Evolutionary conservation across 257 asterid genomes (phyloP), one percentile per base, ranked within the genome.

Genomic region (Fraxinus anomala): DNA sequence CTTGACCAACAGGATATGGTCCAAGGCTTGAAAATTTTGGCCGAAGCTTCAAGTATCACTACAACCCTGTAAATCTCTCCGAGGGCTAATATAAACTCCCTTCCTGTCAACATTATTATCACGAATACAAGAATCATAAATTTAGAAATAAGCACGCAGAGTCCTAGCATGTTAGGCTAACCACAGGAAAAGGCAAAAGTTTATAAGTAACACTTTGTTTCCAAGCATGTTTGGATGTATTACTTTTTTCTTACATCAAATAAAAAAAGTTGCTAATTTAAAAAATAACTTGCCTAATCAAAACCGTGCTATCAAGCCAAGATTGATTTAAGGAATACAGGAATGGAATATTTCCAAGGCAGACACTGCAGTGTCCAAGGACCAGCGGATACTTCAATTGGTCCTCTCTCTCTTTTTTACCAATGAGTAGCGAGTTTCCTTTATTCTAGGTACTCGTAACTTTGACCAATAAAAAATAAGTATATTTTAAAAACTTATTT

Each of bases 11-110:
- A 66, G 28, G 81, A 86, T 71, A 87, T 76, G 28, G 80, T 87
- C 97, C 98, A 91, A 33, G 94, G 98, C 86, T 87, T 90, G 88
- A 89, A 93, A 80, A 91, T 88, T 80, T 84, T 85, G 68, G 84
- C 88, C 37, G 97, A 88, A 44, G 93, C 91, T 83, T 83, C 92
- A 80, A 93, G 90, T 78, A 90, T 76, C 75, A 88, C 82, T 42
- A 89, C 90, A 80, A 85, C 97, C 91, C 90, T 88, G 84, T 93
- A 93, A 77, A 93, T 88, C 91, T 91, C 96, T 73, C 92, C 96
- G 31, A 93, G 89, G 78, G 92, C 92, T 47, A 81, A 76, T 73
- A 93, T 67, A 81, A 86, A 91, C 67, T 70, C 79, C 83, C 79
- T 88, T 73, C 96, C 98, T 93, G 92, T 81, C 24, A 75, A 77